phyloP scores from a whole-genome alignment of 1,284 basidiomycete species.

The Leccinum solheimii region DNA sequence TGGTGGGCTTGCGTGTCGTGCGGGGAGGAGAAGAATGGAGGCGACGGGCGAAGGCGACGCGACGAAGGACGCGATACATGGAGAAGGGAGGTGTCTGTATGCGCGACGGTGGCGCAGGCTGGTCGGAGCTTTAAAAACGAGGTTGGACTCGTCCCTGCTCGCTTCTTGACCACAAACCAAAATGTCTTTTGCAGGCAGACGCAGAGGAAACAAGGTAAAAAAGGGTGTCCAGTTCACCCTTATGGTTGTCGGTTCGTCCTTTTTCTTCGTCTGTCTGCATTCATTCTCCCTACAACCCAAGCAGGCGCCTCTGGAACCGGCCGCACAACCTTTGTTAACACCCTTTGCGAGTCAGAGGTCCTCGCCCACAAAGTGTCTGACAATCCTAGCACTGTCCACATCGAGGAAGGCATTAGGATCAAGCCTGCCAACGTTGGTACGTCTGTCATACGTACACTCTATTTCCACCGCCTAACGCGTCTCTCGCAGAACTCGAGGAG shows the following conservation, averaged over 20 bases:
- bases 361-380: slow-evolving; percentile 85
- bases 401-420: slow-evolving; percentile 94
- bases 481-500: slow-evolving; percentile 85
- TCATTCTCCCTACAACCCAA: slow-evolving; percentile 13
- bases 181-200: slow-evolving; percentile 84
- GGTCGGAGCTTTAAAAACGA: slow-evolving; percentile 42
- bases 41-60: slow-evolving; percentile 12
- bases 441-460: slow-evolving; percentile 35
- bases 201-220: slow-evolving; percentile 93
- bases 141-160: slow-evolving; percentile 33
- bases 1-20: slow-evolving; percentile 19
- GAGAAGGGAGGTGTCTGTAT: slow-evolving; percentile 14
- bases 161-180: slow-evolving; percentile 38
- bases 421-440: slow-evolving; percentile 92
- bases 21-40: slow-evolving; percentile 15
- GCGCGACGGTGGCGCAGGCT: slow-evolving; percentile 37
- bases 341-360: slow-evolving; percentile 92
- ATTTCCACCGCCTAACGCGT: slow-evolving; percentile 1
- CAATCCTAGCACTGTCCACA: slow-evolving; percentile 86
- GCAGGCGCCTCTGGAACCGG: slow-evolving; percentile 94
- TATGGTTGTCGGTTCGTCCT: slow-evolving; percentile 85
- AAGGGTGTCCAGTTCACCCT: slow-evolving; percentile 96
- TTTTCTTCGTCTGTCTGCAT: slow-evolving; percentile 1
- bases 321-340: slow-evolving; percentile 97
- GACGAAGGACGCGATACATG: slow-evolving; percentile 19